A percentile compares a stretch with the other conserved stretches of the same genome.
Conservation (phyloP, 2,329 filamentous ascomycete species). For the Beauveria asiatica region DNA sequence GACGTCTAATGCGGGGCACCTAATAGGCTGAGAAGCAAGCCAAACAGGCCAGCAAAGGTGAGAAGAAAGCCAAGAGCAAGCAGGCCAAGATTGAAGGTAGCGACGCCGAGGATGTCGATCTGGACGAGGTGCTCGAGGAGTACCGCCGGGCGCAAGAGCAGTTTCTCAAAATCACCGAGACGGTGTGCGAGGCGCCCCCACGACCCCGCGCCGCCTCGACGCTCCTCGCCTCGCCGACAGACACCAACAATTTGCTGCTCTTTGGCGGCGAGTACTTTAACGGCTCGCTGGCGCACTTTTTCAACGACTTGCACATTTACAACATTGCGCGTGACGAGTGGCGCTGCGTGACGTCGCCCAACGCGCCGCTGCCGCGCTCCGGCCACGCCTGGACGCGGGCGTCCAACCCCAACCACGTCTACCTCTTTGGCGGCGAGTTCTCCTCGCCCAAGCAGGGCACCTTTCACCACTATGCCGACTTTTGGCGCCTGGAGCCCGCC, state of each 20-base stretch:
- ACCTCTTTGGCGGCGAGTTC: slow-evolving; percentile 94
- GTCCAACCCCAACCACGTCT: slow-evolving; percentile 75
- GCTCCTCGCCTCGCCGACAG: slow-evolving; percentile 75
- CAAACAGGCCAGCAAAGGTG: slow-evolving; percentile 83
- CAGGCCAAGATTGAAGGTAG: slow-evolving; percentile 67
- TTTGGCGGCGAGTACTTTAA: slow-evolving; percentile 97
- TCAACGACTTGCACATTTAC: slow-evolving; percentile 59
- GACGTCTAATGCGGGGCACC: slow-evolving; percentile 10
- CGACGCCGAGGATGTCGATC: slow-evolving; percentile 84
- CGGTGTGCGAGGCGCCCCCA: slow-evolving; percentile 60
- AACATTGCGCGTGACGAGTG: slow-evolving; percentile 82
- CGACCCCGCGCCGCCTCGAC: slow-evolving; percentile 71
- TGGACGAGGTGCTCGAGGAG: slow-evolving; percentile 87
- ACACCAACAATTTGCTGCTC: slow-evolving; percentile 78
- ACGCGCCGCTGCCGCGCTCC: slow-evolving; percentile 80
- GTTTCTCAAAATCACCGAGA: slow-evolving; percentile 89
- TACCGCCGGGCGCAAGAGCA: slow-evolving; percentile 90
- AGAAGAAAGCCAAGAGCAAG: slow-evolving; percentile 72
- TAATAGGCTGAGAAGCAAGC: slow-evolving; percentile 51
- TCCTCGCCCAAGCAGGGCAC: slow-evolving; percentile 94
- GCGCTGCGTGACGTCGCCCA: slow-evolving; percentile 83
- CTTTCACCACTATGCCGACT: slow-evolving; percentile 99
- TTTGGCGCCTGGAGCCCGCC: slow-evolving; percentile 83
- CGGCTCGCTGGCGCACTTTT: slow-evolving; percentile 70
- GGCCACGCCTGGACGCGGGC: slow-evolving; percentile 93